Evolutionary conservation across 768 basidiomycete species (phyloP).

Genomic region (Serpula lacrymans): DNA sequence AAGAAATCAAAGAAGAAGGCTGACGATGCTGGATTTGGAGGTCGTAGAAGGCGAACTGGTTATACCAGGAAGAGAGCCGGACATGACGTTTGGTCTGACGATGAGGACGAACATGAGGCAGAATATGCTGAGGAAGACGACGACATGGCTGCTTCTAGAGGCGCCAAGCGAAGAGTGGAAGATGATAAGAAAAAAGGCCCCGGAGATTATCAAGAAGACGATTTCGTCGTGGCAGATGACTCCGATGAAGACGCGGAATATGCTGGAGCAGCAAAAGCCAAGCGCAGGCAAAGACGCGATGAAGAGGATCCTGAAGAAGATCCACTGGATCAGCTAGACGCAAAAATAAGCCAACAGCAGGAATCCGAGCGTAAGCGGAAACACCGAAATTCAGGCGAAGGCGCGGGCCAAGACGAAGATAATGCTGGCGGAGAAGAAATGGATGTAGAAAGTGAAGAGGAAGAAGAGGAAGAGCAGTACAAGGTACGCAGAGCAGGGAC

Average conservation of each 20-base stretch:
- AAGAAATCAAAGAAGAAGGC: conserved; percentile 61
- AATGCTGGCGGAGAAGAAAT: conserved; percentile 46
- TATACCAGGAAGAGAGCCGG: conserved; percentile 36
- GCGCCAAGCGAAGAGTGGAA: conserved; percentile 42
- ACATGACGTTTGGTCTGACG: conserved; percentile 62
- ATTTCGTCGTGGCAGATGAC: conserved; percentile 78
- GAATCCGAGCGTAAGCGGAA: conserved; percentile 50
- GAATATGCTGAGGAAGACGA: conserved; percentile 61
- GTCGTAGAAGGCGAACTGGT: conserved; percentile 46
- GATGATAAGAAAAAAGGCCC: conserved; percentile 48
- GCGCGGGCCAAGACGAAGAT: conserved; percentile 23
- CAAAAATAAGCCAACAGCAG: conserved; percentile 54
- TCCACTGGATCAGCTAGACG: conserved; percentile 67
- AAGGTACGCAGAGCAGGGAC: conserved; percentile 56
- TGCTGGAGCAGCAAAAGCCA: conserved; percentile 33
- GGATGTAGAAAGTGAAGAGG: conserved; percentile 77
- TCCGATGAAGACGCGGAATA: conserved; percentile 59
- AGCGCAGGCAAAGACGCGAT: conserved; percentile 34
- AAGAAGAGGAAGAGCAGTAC: conserved; percentile 66
- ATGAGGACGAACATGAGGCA: conserved; percentile 60
- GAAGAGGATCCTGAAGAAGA: conserved; percentile 54
- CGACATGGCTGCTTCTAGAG: conserved; percentile 32
- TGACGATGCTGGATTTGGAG: conserved; percentile 47
- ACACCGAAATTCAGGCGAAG: conserved; percentile 28
- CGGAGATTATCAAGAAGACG: conserved; percentile 79